phyloP scores from a whole-genome alignment of 1,284 basidiomycete genomes.

The Coriolopsis trogii region DNA sequence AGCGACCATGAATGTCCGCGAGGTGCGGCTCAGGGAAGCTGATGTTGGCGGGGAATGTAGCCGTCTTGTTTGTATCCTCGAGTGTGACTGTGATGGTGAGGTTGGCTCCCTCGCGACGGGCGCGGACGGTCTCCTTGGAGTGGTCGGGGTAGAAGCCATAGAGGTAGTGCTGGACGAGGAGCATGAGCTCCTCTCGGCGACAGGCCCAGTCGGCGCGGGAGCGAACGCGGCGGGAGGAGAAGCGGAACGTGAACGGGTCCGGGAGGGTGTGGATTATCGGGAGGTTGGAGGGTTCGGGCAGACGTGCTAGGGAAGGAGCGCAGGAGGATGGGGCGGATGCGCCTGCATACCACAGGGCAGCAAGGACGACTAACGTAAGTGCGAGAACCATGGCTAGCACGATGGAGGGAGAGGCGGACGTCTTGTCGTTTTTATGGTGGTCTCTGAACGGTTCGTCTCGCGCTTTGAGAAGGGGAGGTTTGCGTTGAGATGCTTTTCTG shows the following conservation, averaged over 20 bases:
- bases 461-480: no score
- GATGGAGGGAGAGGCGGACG: no score
- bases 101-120: conserved; percentile 5
- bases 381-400: no score
- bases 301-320: not conserved
- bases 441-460: no score
- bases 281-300: conserved; percentile 17
- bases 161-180: conserved; percentile 18
- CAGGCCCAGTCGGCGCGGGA: conserved; percentile 18
- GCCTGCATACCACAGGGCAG: no score
- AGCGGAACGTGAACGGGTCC: conserved; percentile 18
- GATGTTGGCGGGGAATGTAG: conserved; percentile 12
- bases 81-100: conserved; percentile 11
- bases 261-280: conserved; percentile 19
- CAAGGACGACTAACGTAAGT: no score
- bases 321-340: not conserved
- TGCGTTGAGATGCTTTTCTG: no score
- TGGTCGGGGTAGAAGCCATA: conserved; percentile 19
- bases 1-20: not conserved
- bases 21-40: conserved; percentile 4
- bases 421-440: no score
- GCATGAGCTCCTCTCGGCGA: conserved; percentile 17
- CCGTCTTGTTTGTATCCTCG: not conserved
- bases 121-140: conserved; percentile 10
- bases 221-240: conserved; percentile 13